These are phyloP conservation scores for Aspergillus brunneoviolaceus DNA, from an alignment of 2,329 filamentous ascomycete genomes.

Conservation along the genomic window DNA sequence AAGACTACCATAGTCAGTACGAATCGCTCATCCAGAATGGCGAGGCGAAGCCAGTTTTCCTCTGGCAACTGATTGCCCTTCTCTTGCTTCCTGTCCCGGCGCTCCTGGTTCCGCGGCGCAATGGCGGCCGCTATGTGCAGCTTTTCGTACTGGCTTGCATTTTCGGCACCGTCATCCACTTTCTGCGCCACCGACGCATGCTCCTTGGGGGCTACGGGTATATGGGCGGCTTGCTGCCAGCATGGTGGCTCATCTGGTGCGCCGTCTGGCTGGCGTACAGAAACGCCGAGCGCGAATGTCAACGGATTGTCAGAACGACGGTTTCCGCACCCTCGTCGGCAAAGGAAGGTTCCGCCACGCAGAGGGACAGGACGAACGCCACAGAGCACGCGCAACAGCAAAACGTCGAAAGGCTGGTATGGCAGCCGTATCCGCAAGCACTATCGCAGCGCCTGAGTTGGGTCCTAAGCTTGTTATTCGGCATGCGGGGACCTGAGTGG, in stretches of 20 bases:
- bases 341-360: background rate
- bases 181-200: slow-evolving; percentile 47
- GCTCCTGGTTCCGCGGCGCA: slow-evolving; percentile 52
- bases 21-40: slow-evolving; percentile 29
- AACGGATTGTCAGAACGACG: slow-evolving; percentile 52
- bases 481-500: slow-evolving; percentile 62
- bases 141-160: slow-evolving; percentile 48
- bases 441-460: slow-evolving; percentile 58
- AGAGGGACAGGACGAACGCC: background rate
- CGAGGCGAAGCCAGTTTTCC: slow-evolving; percentile 33
- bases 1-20: slow-evolving; percentile 23
- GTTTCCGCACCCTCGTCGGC: background rate
- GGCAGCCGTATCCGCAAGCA: slow-evolving; percentile 55
- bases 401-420: slow-evolving; percentile 40
- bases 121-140: slow-evolving; percentile 38
- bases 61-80: slow-evolving; percentile 36
- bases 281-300: slow-evolving; percentile 56
- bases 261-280: slow-evolving; percentile 55
- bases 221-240: slow-evolving; percentile 54
- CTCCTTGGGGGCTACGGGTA: slow-evolving; percentile 54
- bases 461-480: slow-evolving; percentile 57
- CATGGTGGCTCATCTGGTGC: slow-evolving; percentile 57
- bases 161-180: slow-evolving; percentile 45
- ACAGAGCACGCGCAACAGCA: background rate
- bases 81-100: slow-evolving; percentile 46